These are phyloP conservation scores for Pouteria campechiana DNA, from an alignment of 179 eudicot genomes.

Conservation along the genomic window DNA sequence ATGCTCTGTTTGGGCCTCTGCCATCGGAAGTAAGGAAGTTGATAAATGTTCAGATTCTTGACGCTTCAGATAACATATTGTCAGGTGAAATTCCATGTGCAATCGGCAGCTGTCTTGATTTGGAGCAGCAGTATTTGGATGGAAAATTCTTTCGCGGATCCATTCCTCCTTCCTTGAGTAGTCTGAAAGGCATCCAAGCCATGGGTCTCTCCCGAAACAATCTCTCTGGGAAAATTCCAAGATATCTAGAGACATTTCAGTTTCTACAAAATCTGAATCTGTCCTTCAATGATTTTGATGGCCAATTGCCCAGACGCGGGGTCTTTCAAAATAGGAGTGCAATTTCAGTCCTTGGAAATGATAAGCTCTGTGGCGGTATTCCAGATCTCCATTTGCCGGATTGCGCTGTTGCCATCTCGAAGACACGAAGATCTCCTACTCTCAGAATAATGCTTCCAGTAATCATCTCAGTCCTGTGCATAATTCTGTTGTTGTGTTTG, in stretches of 20 bases:
- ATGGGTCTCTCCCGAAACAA: slow-evolving; percentile 5
- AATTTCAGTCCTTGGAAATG: slow-evolving; percentile 7
- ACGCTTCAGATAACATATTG: slow-evolving; percentile 1
- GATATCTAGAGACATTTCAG: neutral
- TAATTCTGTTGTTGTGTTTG: neutral
- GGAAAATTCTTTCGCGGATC: slow-evolving; percentile 11
- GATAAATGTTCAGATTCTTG: neutral
- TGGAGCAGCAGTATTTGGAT: neutral
- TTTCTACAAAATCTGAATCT: neutral
- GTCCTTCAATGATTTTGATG: slow-evolving; percentile 10
- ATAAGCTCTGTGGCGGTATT: slow-evolving; percentile 12
- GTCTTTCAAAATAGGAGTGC: slow-evolving; percentile 4
- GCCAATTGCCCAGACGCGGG: slow-evolving; percentile 6
- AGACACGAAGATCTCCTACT: neutral
- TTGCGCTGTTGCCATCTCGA: neutral
- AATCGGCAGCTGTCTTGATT: slow-evolving; percentile 5
- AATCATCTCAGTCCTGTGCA: neutral
- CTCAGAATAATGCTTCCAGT: neutral
- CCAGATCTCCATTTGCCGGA: slow-evolving; percentile 3
- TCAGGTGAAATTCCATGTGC: slow-evolving; percentile 6
- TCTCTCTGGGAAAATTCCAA: slow-evolving; percentile 10
- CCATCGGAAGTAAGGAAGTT: neutral
- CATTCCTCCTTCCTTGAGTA: slow-evolving; percentile 2
- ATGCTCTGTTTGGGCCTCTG: slow-evolving; percentile 1
- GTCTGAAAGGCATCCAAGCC: neutral